Percentiles rank a stretch among this genome's conserved stretches.
Evolutionary conservation across 495 filamentous ascomycete species (phyloP).

Genomic region (Clavariopsis aquatica): DNA sequence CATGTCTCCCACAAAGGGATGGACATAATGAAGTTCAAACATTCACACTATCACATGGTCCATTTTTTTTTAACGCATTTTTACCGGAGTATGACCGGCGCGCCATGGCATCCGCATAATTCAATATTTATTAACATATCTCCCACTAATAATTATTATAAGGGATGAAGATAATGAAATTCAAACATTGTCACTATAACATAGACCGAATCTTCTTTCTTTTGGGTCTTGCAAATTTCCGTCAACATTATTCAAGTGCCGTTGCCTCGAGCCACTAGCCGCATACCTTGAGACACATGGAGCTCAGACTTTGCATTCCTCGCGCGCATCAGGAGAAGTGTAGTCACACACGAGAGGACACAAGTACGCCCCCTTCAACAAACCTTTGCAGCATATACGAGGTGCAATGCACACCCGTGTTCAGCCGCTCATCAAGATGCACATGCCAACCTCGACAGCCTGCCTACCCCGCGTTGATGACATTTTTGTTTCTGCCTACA

Average conservation of each 20-base stretch:
- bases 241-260: background rate
- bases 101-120: slow-evolving; percentile 10
- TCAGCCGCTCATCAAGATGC: background rate
- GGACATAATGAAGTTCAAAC: background rate
- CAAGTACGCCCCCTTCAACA: background rate
- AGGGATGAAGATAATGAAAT: background rate
- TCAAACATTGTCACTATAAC: background rate
- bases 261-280: background rate
- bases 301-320: background rate
- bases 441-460: background rate
- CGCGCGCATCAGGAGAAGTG: background rate
- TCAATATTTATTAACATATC: background rate
- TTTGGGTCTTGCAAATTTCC: background rate
- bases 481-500: background rate
- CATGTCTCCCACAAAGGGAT: background rate
- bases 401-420: background rate
- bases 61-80: slow-evolving; percentile 27
- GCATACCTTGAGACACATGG: background rate
- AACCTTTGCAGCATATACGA: background rate
- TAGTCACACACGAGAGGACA: background rate
- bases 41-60: background rate
- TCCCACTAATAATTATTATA: too few species aligned
- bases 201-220: background rate
- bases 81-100: slow-evolving; percentile 31
- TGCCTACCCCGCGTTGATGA: background rate